Base-by-base conservation (phyloP, 2,329 filamentous ascomycete genomes). In the Calonectria crousiana region DNA sequence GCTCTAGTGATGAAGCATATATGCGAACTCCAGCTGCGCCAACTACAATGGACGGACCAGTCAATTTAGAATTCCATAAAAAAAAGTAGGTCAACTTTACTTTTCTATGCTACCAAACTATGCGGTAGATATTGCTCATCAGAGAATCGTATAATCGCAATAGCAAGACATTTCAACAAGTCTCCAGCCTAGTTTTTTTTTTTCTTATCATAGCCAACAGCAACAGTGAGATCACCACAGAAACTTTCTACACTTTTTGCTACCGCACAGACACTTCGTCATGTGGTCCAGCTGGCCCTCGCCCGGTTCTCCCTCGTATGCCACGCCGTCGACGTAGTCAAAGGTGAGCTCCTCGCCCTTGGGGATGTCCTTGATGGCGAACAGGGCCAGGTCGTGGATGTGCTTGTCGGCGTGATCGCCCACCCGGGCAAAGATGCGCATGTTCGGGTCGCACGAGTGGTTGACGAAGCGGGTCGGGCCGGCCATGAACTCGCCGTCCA, bases 381-480 rank as follows among this genome's bases (percentile, higher is more conserved):
- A 96, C 74, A 96, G 89, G 0, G 94, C 94, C 62, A 96, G 86
- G 74, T 95, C 93, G 82, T 96, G 95, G 9, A 96, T 88, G 60
- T 92, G 89, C 73, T 92, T 92, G 79, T 96, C 93, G 0, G 93
- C 91, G 74, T 94, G 93, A 80, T 96, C 94, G 66, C 93, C 94
- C 1, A 94, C 93, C 1, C 95, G 91, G 0, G 93, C 94, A 83
- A 96, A 96, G 74, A 95, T 95, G 18, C 93, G 89, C 80, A 95
- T 89, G 80, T 96, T 96, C 0, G 95, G 94, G 6, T 94, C 90
- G 82, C 95, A 96, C 2, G 91, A 94, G 82, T 97, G 95, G 79
- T 97, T 97, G 82, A 96, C 94, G 83, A 96, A 97, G 3, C 94
- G 90, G 0, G 94, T 95, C 0, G 94, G 93, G 0, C 94, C 94